Evolutionary conservation across 139 green algal genomes (phyloP).

Genomic region (Asterochloris erici): DNA sequence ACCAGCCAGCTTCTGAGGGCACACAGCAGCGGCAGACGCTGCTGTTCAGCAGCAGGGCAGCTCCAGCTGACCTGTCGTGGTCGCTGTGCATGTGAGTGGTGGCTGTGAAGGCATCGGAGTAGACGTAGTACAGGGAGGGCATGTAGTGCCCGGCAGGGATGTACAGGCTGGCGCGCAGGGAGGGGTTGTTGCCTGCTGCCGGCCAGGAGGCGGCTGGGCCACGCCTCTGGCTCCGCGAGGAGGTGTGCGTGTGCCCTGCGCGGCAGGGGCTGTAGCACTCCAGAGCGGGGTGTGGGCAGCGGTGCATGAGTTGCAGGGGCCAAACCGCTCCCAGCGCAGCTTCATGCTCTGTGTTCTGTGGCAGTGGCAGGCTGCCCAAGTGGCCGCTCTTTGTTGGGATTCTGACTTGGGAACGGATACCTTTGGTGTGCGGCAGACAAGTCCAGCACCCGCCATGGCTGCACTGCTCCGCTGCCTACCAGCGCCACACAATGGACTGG

Average conservation of each 20-base stretch:
- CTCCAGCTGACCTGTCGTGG: neutral
- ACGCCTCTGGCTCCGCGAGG: neutral
- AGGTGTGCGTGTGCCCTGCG: neutral
- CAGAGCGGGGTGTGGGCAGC: neutral
- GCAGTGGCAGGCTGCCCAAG: neutral
- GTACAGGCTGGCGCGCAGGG: slow-evolving; percentile 14
- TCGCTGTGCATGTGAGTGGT: slow-evolving; percentile 1
- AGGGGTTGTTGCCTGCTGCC: neutral
- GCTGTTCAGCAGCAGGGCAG: too few relatives aligned
- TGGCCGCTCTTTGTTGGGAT: too few relatives aligned
- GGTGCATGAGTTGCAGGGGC: neutral
- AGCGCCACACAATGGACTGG: neutral
- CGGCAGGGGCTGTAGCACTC: neutral
- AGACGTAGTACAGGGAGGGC: slow-evolving; percentile 1
- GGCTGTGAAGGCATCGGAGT: slow-evolving; percentile 1
- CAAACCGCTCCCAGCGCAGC: neutral
- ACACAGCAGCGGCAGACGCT: too few relatives aligned
- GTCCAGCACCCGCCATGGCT: neutral
- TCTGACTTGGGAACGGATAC: too few relatives aligned
- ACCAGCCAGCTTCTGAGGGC: too few relatives aligned
- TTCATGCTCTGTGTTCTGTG: neutral
- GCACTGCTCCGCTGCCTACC: neutral
- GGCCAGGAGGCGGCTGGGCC: neutral
- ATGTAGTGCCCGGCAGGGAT: neutral
- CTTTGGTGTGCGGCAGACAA: neutral